Evolutionary conservation across 1,284 basidiomycete genomes (phyloP).

Genomic region (Heliocybe sulcata): DNA sequence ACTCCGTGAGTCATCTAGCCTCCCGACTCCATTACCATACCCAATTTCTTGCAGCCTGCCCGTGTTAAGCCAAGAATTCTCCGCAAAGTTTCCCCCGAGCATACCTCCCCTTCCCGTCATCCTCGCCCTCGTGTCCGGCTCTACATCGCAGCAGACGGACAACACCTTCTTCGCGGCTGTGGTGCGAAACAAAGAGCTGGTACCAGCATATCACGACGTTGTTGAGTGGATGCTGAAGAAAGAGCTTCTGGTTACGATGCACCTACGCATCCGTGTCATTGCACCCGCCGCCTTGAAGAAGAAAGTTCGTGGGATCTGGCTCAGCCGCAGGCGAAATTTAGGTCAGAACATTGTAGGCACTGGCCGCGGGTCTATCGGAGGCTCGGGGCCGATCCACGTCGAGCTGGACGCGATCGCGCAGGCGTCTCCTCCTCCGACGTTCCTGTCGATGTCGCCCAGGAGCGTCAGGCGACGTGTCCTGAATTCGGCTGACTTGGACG

Average conservation of each 20-base stretch:
- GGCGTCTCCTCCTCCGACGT: slow-evolving; percentile 19
- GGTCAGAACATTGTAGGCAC: not conserved
- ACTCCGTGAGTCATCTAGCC: slow-evolving; percentile 44
- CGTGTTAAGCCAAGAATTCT: slow-evolving; percentile 57
- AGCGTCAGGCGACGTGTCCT: slow-evolving; percentile 35
- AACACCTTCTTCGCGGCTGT: slow-evolving; percentile 76
- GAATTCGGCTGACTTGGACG: slow-evolving; percentile 27
- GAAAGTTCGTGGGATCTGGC: slow-evolving; percentile 32
- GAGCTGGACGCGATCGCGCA: not conserved
- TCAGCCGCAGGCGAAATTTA: not conserved
- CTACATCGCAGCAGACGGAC: slow-evolving; percentile 50
- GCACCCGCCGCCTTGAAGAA: slow-evolving; percentile 75
- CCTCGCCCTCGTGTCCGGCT: slow-evolving; percentile 64
- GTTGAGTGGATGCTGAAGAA: slow-evolving; percentile 91
- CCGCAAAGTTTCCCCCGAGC: slow-evolving; percentile 53
- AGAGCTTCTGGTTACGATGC: slow-evolving; percentile 80
- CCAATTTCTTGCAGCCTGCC: slow-evolving; percentile 38
- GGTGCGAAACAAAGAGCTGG: slow-evolving; percentile 57
- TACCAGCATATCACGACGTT: slow-evolving; percentile 73
- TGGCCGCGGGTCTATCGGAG: not conserved
- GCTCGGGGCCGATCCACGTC: not conserved
- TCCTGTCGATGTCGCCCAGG: slow-evolving; percentile 46
- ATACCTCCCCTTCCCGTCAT: slow-evolving; percentile 71
- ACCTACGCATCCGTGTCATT: slow-evolving; percentile 80
- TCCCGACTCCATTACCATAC: not conserved